These are phyloP conservation scores for Gautieria morchelliformis DNA, from an alignment of 768 basidiomycete species.

Conservation along the genomic window DNA sequence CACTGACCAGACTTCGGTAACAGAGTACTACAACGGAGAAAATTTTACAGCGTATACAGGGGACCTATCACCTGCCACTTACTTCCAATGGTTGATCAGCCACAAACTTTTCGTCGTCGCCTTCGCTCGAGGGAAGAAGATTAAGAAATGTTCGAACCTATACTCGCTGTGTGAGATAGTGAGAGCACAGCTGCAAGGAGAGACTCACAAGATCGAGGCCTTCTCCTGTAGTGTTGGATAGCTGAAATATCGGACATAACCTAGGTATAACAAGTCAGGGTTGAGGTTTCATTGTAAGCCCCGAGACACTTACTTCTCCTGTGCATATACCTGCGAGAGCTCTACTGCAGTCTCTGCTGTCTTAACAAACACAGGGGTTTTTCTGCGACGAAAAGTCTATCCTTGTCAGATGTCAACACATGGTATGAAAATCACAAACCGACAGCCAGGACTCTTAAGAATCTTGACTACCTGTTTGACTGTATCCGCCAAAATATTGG, in stretches of 20 bases:
- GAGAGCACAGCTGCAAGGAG: constrained; percentile 1
- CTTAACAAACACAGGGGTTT: constrained; percentile 77
- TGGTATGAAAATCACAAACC: constrained; percentile 34
- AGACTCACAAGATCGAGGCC: constrained; percentile 66
- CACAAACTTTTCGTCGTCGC: constrained; percentile 71
- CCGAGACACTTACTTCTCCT: constrained; percentile 48
- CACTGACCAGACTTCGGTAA: constrained; percentile 46
- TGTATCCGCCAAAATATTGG: constrained; percentile 85
- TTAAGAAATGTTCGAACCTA: constrained; percentile 87
- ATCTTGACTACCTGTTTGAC: constrained; percentile 90
- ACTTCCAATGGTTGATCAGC: constrained; percentile 76
- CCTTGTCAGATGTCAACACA: background rate
- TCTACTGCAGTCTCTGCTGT: constrained; percentile 75
- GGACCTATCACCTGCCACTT: background rate
- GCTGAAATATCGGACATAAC: constrained; percentile 82
- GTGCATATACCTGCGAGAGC: constrained; percentile 61
- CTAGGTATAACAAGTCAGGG: constrained; percentile 25
- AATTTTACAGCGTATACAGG: background rate
- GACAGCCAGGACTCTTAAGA: constrained; percentile 84
- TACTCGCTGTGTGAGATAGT: background rate
- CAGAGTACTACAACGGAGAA: constrained; percentile 47
- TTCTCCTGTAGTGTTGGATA: constrained; percentile 93
- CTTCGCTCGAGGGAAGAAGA: constrained; percentile 79
- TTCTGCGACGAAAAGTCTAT: constrained; percentile 31
- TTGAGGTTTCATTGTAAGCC: background rate